A percentile compares a stretch with the other conserved stretches of the same genome.
phyloP scores from a whole-genome alignment of 768 basidiomycete genomes.

The Hemileccinum impolitum region DNA sequence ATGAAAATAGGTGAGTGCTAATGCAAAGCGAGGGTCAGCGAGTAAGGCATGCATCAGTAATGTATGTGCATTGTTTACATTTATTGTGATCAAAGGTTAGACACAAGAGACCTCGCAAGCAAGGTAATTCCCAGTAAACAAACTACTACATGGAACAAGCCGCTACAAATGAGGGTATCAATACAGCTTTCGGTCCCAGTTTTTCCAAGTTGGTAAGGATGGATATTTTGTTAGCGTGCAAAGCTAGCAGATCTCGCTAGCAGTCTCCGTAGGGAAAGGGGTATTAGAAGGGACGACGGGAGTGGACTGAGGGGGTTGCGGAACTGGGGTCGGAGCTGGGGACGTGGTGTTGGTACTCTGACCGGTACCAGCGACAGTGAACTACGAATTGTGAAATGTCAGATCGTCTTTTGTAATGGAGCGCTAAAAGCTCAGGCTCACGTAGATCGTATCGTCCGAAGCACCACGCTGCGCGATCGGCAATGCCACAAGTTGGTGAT shows the following conservation, averaged over 20 bases:
- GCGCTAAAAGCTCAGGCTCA: constrained; percentile 15
- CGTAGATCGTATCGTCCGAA: constrained; percentile 42
- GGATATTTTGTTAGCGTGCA: not conserved
- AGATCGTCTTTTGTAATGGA: not conserved
- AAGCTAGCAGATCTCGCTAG: constrained; percentile 4
- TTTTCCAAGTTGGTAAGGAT: not conserved
- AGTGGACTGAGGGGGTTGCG: constrained; percentile 5
- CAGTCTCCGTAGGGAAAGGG: not conserved
- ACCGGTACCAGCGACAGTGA: constrained; percentile 20
- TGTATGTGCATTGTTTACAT: too few species aligned
- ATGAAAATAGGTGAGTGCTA: too few species aligned
- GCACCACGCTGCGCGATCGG: constrained; percentile 39
- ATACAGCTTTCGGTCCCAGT: constrained; percentile 16
- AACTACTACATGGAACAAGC: not conserved
- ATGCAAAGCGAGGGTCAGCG: too few species aligned
- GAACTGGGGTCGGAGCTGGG: not conserved
- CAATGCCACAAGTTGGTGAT: constrained; percentile 40
- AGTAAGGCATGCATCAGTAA: too few species aligned
- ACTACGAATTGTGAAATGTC: constrained; percentile 16
- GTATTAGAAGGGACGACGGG: not conserved
- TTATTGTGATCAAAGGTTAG: too few species aligned
- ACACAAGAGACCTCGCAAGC: too few species aligned
- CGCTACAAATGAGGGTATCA: constrained; percentile 5
- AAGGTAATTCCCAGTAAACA: not conserved
- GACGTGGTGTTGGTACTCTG: constrained; percentile 13